Evolutionary conservation across 2,329 filamentous ascomycete genomes (phyloP).

Genomic region (Trichoderma koningii): DNA sequence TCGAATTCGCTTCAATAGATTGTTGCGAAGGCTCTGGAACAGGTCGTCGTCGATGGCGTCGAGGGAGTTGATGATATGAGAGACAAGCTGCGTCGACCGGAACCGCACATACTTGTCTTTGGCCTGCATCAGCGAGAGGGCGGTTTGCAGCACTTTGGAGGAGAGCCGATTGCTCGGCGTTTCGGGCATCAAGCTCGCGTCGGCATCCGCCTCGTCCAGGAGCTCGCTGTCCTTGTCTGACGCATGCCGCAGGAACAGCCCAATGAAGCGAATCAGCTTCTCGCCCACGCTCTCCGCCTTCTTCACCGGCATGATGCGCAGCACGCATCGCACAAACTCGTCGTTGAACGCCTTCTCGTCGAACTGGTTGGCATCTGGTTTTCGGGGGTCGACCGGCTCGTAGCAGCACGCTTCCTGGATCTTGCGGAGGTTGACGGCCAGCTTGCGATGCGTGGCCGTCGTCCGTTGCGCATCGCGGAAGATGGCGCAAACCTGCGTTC

Average conservation of each 20-base stretch:
- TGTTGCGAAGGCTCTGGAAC: conserved; percentile 78
- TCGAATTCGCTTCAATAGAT: conserved; percentile 79
- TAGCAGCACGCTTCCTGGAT: conserved; percentile 84
- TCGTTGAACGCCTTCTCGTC: conserved; percentile 84
- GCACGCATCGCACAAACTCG: conserved; percentile 80
- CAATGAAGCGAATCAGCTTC: conserved; percentile 80
- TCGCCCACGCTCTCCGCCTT: conserved; percentile 90
- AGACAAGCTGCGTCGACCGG: conserved; percentile 83
- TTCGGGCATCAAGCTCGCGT: conserved; percentile 72
- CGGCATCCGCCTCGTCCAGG: conserved; percentile 64
- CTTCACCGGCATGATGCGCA: conserved; percentile 82
- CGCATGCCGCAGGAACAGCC: conserved; percentile 77
- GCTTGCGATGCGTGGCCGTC: conserved; percentile 85
- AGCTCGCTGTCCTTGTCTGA: conserved; percentile 71
- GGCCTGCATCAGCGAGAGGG: conserved; percentile 74
- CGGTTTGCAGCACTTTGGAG: conserved; percentile 68
- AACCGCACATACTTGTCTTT: conserved; percentile 95
- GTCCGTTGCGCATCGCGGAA: conserved; percentile 85
- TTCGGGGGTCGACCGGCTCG: conserved; percentile 57
- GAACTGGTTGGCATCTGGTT: conserved; percentile 63
- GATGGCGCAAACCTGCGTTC: conserved; percentile 70
- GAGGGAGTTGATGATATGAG: conserved; percentile 88
- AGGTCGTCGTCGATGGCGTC: conserved; percentile 90
- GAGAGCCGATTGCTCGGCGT: conserved; percentile 82
- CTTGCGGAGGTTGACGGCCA: conserved; percentile 84